A percentile compares a stretch with the other conserved stretches of the same genome.
Conservation (phyloP, 371 early-diverging fungal species). For the Funneliformis caledonium region DNA sequence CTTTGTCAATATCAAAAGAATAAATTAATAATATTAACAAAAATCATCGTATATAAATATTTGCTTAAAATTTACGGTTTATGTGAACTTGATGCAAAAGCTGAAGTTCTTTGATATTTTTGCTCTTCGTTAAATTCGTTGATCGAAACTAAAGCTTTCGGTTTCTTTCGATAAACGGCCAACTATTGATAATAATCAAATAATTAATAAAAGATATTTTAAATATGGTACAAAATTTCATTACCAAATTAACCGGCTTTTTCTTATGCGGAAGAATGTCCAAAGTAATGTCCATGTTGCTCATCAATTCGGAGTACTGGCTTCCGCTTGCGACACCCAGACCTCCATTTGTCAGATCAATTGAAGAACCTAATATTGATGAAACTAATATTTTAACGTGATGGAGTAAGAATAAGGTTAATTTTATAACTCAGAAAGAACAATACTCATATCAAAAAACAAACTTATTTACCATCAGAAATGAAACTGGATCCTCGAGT, state of each 20-base stretch:
- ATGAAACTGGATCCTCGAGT: not conserved
- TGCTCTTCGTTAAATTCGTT: not conserved
- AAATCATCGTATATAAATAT: too few relatives aligned
- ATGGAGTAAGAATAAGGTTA: too few relatives aligned
- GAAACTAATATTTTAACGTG: not conserved
- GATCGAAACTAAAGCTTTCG: not conserved
- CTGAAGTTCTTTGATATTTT: not conserved
- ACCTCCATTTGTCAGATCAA: not conserved
- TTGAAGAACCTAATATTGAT: not conserved
- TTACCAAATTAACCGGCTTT: slow-evolving; percentile 23
- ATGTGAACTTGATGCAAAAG: too few relatives aligned
- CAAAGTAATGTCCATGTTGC: not conserved
- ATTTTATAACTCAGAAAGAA: too few relatives aligned
- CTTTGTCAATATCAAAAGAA: too few relatives aligned
- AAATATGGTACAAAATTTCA: not conserved
- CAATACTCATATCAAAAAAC: not conserved
- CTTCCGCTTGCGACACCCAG: not conserved
- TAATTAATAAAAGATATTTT: not conserved
- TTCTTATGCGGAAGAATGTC: slow-evolving; percentile 29
- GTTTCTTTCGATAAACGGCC: not conserved
- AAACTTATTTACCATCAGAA: slow-evolving; percentile 5
- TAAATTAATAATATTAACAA: too few relatives aligned
- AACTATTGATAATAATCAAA: not conserved
- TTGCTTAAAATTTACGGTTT: too few relatives aligned
- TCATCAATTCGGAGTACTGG: too few relatives aligned